Evolutionary conservation across 805 yeast species (phyloP).

Genomic region (Naumovozyma baii): DNA sequence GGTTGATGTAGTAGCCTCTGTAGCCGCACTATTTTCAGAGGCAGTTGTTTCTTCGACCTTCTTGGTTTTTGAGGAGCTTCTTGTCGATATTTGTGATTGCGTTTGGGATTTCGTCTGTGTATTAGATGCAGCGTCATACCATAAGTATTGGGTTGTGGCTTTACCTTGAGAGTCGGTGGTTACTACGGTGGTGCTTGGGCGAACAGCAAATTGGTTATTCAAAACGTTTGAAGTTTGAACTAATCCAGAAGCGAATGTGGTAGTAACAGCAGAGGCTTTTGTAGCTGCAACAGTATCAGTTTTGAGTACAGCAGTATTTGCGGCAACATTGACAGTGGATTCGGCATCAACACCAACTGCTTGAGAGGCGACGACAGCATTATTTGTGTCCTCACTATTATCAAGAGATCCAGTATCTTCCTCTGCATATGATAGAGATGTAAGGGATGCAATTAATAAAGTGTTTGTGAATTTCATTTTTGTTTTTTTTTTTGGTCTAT

Average conservation of each 20-base stretch:
- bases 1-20: conserved; percentile 3
- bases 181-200: conserved; percentile 13
- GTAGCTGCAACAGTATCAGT: no score
- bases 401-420: background rate
- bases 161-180: conserved; percentile 16
- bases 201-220: conserved; percentile 6
- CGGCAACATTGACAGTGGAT: background rate
- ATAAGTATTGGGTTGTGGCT: conserved; percentile 13
- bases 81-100: no score
- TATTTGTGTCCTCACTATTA: no score
- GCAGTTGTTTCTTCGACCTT: background rate
- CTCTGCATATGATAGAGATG: background rate
- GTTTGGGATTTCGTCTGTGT: no score
- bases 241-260: background rate
- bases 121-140: conserved; percentile 9
- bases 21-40: no score
- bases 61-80: no score
- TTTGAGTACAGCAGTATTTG: background rate
- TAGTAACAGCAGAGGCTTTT: background rate
- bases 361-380: no score
- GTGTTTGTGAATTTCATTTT: background rate
- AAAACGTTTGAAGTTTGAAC: background rate
- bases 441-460: background rate
- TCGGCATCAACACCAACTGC: background rate
- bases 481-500: background rate